Base-by-base conservation (phyloP, 31 red algal genomes). In the Bonnemaisonia californica region DNA sequence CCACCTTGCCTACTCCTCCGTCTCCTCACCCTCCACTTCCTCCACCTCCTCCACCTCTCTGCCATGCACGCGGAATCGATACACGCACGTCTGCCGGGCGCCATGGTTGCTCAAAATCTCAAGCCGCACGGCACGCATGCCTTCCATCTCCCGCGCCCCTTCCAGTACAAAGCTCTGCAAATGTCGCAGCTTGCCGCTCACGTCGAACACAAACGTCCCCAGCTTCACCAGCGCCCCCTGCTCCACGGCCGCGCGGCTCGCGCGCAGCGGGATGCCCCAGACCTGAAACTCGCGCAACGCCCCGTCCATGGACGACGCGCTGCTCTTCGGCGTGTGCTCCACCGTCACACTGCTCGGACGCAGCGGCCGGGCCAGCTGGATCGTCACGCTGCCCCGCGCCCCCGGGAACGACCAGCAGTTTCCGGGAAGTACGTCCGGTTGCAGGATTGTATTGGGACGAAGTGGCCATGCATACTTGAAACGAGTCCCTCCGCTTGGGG, bases 351-450 rank as follows among this genome's bases (percentile, higher is more conserved):
- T 76, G 7, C 31, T 54, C 22, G 74, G 64, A 12, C 37, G 57
- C 1, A 93, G 76, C 47, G 83, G 77, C 3, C 77, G 65, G 1
- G 83, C 82, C 51, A 93, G 73, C 34, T 66, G 90, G 31, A 93
- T 85, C 27, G 83, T 93, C 29, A 93, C 54, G 29, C 57, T 75
- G 5, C 82, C 90, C n/a, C 42, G 48, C n/a, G 45, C 60, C 0
- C 90, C 90, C 0, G 54, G 54, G 69, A 93, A 93, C 2, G 90
- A 61, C 90, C 90, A 93, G 71, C 90, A 93, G 37, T 75, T 82
- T 11, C 90, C 90, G 3, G 90, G 90, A 18, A 77, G 39, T 41
- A 93, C 77, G 32, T 85, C 90, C n/a, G 90, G 90, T 48, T 71
- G 41, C 62, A 93, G 41, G 19, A 80, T 71, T 9, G 48, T 51